Conservation (phyloP, 345 rosid genomes). For the Abelmoschus esculentus region DNA sequence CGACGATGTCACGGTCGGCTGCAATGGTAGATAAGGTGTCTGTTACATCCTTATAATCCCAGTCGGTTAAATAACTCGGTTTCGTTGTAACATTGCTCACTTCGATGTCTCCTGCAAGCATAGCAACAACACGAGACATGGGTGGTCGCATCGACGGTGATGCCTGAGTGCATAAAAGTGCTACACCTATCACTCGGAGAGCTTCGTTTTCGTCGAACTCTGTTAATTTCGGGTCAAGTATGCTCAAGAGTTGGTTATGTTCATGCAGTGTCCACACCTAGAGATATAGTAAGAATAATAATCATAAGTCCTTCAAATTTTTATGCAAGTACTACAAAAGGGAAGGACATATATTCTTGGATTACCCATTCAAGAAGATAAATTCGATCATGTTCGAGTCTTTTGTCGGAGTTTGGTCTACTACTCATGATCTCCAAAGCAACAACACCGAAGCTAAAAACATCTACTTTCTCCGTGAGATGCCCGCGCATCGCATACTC, state of each 20-base stretch:
- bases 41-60: constrained; percentile 36
- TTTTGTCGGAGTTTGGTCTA: constrained; percentile 47
- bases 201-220: constrained; percentile 33
- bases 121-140: constrained; percentile 41
- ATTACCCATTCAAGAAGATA: constrained; percentile 74
- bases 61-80: constrained; percentile 51
- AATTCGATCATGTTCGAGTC: constrained; percentile 36
- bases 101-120: constrained; percentile 46
- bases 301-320: too few relatives aligned
- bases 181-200: constrained; percentile 37
- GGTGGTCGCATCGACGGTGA: constrained; percentile 29
- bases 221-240: constrained; percentile 34
- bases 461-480: constrained; percentile 64
- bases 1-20: neutral
- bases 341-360: neutral
- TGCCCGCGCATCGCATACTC: constrained; percentile 73
- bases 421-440: constrained; percentile 56
- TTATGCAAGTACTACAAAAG: too few relatives aligned
- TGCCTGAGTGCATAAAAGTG: constrained; percentile 40
- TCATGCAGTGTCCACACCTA: constrained; percentile 57
- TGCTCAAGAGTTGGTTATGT: constrained; percentile 24
- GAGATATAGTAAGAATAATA: neutral
- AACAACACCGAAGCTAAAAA: constrained; percentile 60
- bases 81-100: constrained; percentile 26
- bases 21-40: neutral